Conservation (phyloP, 2,329 filamentous ascomycete genomes). For the Lecanoromycetidae sp. region DNA sequence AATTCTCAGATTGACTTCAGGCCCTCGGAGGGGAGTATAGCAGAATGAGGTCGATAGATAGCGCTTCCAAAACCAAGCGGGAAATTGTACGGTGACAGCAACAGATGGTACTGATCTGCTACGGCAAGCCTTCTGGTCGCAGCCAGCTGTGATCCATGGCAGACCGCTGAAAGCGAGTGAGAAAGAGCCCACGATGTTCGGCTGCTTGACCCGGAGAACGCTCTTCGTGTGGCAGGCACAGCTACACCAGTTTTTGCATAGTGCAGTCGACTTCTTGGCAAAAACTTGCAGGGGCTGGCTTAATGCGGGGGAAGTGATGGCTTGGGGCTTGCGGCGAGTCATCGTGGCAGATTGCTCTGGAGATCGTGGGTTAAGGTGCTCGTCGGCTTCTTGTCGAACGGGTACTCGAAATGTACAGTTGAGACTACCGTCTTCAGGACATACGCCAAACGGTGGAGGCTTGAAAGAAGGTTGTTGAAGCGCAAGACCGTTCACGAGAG, state of each 20-base stretch:
- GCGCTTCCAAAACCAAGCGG: neutral
- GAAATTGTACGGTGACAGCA: neutral
- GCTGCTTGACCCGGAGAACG: neutral
- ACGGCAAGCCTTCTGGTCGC: neutral
- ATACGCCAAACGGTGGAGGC: neutral
- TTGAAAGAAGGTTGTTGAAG: neutral
- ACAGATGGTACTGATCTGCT: neutral
- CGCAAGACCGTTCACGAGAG: neutral
- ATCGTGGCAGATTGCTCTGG: neutral
- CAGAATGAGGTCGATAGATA: neutral
- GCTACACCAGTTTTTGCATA: constrained; percentile 5
- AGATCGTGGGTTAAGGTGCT: too few species aligned
- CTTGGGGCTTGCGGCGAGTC: neutral
- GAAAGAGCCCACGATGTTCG: neutral
- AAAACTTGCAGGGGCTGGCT: neutral
- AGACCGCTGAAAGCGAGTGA: neutral
- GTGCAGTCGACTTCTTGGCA: neutral
- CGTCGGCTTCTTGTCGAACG: too few species aligned
- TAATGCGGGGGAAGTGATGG: neutral
- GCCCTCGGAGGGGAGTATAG: neutral
- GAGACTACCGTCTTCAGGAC: neutral
- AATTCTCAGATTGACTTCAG: neutral
- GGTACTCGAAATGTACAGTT: neutral
- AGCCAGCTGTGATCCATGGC: neutral
- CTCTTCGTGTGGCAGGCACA: constrained; percentile 3